These are phyloP conservation scores for Vickermania spadyakhi DNA, from an alignment of 208 protist genomes.

Conservation along the genomic window DNA sequence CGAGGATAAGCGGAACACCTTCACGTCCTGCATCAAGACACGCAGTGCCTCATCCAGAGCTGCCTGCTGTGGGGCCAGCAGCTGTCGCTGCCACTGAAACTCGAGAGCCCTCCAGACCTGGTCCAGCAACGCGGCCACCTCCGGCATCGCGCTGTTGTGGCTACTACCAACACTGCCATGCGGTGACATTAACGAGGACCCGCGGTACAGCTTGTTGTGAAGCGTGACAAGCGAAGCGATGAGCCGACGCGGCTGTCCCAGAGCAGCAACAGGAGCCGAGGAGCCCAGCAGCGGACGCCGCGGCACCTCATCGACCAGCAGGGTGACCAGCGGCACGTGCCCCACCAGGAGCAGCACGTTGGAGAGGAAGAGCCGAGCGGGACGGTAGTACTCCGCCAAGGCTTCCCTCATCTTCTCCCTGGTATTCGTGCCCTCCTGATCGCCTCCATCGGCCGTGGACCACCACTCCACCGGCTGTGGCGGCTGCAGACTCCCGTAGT, in stretches of 20 bases:
- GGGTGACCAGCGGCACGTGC: background rate
- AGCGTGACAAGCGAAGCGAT: background rate
- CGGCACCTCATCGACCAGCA: too few relatives aligned
- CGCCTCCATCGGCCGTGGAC: background rate
- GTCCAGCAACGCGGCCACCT: background rate
- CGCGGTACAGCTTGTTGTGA: background rate
- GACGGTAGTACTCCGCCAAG: background rate
- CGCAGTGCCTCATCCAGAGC: background rate
- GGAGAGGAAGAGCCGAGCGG: background rate
- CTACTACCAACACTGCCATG: background rate
- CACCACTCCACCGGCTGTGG: background rate
- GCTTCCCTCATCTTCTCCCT: background rate
- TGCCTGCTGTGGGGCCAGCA: background rate
- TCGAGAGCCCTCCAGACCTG: background rate
- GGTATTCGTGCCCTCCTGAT: background rate
- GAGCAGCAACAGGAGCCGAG: background rate
- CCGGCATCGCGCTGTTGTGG: background rate
- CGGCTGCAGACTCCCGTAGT: background rate
- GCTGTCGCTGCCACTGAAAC: background rate
- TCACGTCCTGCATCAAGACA: background rate
- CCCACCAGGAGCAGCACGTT: background rate
- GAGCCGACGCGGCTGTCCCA: background rate
- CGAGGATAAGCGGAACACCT: background rate
- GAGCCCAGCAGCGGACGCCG: background rate
- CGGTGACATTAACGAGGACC: background rate